These are phyloP conservation scores for Pseudisothecium myosuroides DNA, from an alignment of 225 moss, liverwort and hornwort genomes.

Conservation along the genomic window DNA sequence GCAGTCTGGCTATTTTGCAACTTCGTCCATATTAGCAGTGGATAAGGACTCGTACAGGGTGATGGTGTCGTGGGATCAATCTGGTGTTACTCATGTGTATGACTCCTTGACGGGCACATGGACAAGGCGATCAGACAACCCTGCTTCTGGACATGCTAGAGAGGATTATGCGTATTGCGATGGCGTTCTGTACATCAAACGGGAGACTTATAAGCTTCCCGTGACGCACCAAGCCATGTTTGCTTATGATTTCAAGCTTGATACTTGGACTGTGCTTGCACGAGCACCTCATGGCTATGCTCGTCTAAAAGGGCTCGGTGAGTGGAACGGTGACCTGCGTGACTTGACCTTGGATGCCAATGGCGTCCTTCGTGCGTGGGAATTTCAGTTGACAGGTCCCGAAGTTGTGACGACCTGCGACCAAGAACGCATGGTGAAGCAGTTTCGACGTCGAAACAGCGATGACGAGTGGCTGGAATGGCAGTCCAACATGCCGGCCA, in stretches of 20 bases:
- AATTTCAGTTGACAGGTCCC: background rate
- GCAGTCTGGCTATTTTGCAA: background rate
- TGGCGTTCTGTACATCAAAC: background rate
- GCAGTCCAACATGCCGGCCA: background rate
- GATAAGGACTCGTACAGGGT: background rate
- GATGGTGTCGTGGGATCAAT: background rate
- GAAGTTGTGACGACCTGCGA: background rate
- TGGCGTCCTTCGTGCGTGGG: background rate
- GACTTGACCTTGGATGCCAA: background rate
- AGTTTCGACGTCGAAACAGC: background rate
- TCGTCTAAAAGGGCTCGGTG: background rate
- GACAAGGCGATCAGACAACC: background rate
- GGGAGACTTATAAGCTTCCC: background rate
- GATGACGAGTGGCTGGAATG: background rate
- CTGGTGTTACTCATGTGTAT: background rate
- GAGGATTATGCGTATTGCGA: background rate
- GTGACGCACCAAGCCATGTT: background rate
- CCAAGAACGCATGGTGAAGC: background rate
- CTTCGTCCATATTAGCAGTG: background rate
- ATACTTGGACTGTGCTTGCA: background rate
- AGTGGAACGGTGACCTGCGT: background rate
- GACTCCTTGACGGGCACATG: background rate
- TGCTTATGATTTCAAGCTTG: background rate
- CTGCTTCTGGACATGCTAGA: background rate
- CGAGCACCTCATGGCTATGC: background rate